A percentile compares a stretch with the other conserved stretches of the same genome.
Conservation (phyloP, 371 early-diverging fungal species). For the Syncephalastrum racemosum region DNA sequence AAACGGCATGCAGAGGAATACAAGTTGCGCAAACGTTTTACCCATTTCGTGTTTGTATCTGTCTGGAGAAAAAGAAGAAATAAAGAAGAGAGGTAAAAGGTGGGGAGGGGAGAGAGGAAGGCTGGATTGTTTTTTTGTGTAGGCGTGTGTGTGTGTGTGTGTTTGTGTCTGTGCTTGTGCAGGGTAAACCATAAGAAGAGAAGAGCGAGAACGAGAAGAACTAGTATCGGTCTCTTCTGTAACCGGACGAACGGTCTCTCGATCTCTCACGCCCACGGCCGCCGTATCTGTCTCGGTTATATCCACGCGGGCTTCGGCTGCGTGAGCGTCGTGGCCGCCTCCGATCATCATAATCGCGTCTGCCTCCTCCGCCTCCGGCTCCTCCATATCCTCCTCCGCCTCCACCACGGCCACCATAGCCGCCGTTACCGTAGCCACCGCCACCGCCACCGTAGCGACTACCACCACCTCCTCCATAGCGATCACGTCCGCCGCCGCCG, state of each 20-base stretch:
- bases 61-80: slow-evolving; percentile 6
- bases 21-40: no score
- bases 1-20: no score
- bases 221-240: slow-evolving; percentile 58
- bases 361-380: slow-evolving; percentile 32
- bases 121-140: no score
- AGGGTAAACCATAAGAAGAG: slow-evolving; percentile 1
- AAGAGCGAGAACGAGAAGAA: neutral
- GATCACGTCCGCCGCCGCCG: slow-evolving; percentile 20
- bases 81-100: slow-evolving; percentile 1
- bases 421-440: slow-evolving; percentile 14
- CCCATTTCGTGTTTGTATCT: neutral
- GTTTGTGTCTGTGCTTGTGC: slow-evolving; percentile 1
- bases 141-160: neutral
- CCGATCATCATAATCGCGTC: slow-evolving; percentile 36
- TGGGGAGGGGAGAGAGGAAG: neutral
- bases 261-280: slow-evolving; percentile 51
- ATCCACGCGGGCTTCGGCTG: slow-evolving; percentile 40
- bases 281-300: slow-evolving; percentile 44
- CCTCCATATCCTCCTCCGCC: slow-evolving; percentile 35
- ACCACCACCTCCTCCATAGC: slow-evolving; percentile 27
- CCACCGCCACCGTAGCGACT: slow-evolving; percentile 31
- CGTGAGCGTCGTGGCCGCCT: slow-evolving; percentile 43
- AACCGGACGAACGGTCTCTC: slow-evolving; percentile 34
- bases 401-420: slow-evolving; percentile 27